A percentile compares a stretch with the other conserved stretches of the same genome.
Conservation (phyloP, 176 grass and related monocot species). For the Tuctoria greenei region DNA sequence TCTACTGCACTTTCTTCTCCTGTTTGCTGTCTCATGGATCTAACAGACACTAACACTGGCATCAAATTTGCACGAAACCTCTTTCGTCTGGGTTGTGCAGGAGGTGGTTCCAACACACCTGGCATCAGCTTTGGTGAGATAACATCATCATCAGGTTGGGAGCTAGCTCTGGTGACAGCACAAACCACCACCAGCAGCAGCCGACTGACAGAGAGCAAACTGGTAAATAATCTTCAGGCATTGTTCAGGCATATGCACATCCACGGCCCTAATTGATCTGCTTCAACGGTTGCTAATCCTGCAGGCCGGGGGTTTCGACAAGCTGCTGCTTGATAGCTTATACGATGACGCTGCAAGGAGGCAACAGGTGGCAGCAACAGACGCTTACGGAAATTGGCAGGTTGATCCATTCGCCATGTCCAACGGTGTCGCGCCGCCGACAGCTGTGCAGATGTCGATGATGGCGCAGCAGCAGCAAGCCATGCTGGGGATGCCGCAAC, state of each 20-base stretch:
- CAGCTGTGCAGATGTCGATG: conserved; percentile 62
- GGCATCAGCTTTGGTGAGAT: conserved; percentile 18
- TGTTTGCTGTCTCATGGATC: neutral
- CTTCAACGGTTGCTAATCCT: neutral
- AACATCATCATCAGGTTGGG: conserved; percentile 65
- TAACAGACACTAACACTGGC: neutral
- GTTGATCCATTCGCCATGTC: conserved; percentile 66
- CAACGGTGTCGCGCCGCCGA: conserved; percentile 45
- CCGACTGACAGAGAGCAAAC: conserved; percentile 48
- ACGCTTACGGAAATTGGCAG: conserved; percentile 7
- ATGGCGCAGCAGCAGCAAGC: conserved; percentile 45
- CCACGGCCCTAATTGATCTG: neutral
- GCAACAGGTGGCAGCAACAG: conserved; percentile 27
- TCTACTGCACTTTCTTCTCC: neutral
- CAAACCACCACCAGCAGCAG: conserved; percentile 29
- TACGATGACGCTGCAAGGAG: conserved; percentile 57
- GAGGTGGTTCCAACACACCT: conserved; percentile 24
- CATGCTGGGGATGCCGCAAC: conserved; percentile 49
- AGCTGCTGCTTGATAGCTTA: conserved; percentile 65
- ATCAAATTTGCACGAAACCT: neutral
- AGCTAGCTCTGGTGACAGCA: conserved; percentile 63
- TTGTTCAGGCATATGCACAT: neutral
- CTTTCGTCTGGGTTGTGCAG: neutral
- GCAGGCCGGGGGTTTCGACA: conserved; percentile 81
- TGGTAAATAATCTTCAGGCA: conserved; percentile 38